Conservation (phyloP, 768 basidiomycete species). For the Wakefieldia striispora region DNA sequence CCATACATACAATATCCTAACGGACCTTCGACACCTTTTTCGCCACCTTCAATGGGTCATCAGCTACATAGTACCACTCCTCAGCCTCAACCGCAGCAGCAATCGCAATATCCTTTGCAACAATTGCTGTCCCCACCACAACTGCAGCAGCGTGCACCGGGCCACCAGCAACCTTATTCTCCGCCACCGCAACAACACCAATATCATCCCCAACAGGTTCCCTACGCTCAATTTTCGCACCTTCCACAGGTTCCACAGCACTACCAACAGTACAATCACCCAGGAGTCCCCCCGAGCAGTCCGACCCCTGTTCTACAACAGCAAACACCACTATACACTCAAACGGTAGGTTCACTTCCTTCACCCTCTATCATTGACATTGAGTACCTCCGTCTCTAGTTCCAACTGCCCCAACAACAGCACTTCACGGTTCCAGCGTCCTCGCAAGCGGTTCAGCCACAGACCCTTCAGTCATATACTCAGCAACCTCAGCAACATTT, state of each 20-base stretch:
- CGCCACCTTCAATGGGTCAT: slow-evolving; percentile 13
- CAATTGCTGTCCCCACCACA: slow-evolving; percentile 6
- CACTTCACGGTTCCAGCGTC: slow-evolving; percentile 19
- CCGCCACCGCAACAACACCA: slow-evolving; percentile 6
- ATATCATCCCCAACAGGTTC: slow-evolving; percentile 12
- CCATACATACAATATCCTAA: slow-evolving; percentile 16
- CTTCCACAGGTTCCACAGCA: slow-evolving; percentile 12
- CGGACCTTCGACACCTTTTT: slow-evolving; percentile 3
- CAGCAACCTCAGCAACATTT: slow-evolving; percentile 21
- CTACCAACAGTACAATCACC: slow-evolving; percentile 16
- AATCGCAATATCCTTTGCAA: slow-evolving; percentile 4
- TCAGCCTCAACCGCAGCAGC: slow-evolving; percentile 18
- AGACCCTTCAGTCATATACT: slow-evolving; percentile 8
- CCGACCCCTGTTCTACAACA: slow-evolving; percentile 1
- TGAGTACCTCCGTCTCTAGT: background rate
- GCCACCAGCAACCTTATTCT: slow-evolving; percentile 10
- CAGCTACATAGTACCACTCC: background rate
- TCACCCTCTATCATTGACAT: background rate
- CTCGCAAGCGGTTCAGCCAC: slow-evolving; percentile 12
- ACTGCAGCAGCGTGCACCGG: slow-evolving; percentile 9
- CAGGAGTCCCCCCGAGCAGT: slow-evolving; percentile 8
- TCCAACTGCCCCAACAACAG: slow-evolving; percentile 13
- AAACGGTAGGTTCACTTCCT: slow-evolving; percentile 9
- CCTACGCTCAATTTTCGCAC: slow-evolving; percentile 13
- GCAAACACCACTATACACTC: slow-evolving; percentile 4